Conservation (phyloP, 495 filamentous ascomycete species). For the Neurospora sp. region DNA sequence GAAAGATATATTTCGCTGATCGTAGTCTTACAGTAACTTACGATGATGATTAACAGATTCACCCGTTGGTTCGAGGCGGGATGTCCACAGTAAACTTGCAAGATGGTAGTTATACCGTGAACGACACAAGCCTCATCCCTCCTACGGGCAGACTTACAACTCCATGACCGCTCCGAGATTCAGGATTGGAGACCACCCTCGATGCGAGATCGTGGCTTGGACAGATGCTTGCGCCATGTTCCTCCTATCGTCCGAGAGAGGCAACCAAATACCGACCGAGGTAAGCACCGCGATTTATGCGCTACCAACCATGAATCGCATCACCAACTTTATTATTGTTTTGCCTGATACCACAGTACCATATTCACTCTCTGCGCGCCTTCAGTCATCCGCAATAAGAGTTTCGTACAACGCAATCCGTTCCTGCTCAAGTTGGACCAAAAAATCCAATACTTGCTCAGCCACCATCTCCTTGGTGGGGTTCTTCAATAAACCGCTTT, state of each 20-base stretch:
- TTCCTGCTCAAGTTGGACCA: constrained; percentile 7
- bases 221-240: neutral
- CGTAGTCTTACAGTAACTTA: neutral
- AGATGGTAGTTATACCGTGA: neutral
- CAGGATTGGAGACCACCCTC: too few relatives aligned
- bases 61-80: neutral
- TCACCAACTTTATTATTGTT: neutral
- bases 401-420: constrained; percentile 1
- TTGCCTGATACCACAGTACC: neutral
- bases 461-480: constrained; percentile 21
- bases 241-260: neutral
- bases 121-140: neutral
- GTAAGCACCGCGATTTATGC: neutral
- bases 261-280: neutral
- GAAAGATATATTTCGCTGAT: neutral
- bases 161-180: neutral
- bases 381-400: neutral
- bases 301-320: neutral
- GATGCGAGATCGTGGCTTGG: neutral
- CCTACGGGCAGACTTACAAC: neutral
- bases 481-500: constrained; percentile 14
- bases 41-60: neutral
- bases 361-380: neutral
- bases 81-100: neutral
- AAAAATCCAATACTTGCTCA: constrained; percentile 16